Base-by-base conservation (phyloP, 2,329 filamentous ascomycete species). In the Pestalotiopsis sp. region DNA sequence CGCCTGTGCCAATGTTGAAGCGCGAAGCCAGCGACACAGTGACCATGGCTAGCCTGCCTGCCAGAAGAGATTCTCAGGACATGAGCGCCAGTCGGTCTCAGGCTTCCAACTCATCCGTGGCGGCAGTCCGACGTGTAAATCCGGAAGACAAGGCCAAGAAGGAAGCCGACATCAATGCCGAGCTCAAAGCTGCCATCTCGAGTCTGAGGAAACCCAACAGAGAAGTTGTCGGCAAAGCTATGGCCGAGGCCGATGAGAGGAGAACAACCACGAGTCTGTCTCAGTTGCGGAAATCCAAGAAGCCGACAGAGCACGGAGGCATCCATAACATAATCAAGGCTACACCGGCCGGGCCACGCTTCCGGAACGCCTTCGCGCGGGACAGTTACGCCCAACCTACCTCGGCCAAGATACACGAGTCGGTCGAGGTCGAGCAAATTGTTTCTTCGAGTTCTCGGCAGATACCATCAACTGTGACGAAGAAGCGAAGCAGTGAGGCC, bases 201-300 rank as follows among this genome's bases (percentile, higher is more conserved):
- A 86, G 89, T 10, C 78, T 95, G 56, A 90, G 92, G 76, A 93
- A 90, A 78, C 93, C 93, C 1, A 94, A 95, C 73, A 87, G 93
- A 59, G 86, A 88, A 24, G 83, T 92, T 55, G 91, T 90, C 13
- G 89, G 89, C 39, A 90, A 89, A 73, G 86, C 88, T 48, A 83
- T 92, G 67, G 88, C 86, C 3, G 91, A 93, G 71, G 90, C 88
- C 30, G 86, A 88, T 4, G 91, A 94, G 75, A 86, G 86, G 72
- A 86, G 89, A 66, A 81, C 83, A 4, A 82, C 81, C 17, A 81
- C 81, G 3, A 81, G 81, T 58, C 75, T 84, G 62, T 82, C 81
- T 14, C 80, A 81, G 60, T 75, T 81, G 30, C 81, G 80, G 74
- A 89, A 88, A 79, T 79, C 82, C 2, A 87, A 83, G 73, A 90